Evolutionary conservation across 1,139 yeast genomes (phyloP).

Genomic region (Debaryomyces robertsiae): DNA sequence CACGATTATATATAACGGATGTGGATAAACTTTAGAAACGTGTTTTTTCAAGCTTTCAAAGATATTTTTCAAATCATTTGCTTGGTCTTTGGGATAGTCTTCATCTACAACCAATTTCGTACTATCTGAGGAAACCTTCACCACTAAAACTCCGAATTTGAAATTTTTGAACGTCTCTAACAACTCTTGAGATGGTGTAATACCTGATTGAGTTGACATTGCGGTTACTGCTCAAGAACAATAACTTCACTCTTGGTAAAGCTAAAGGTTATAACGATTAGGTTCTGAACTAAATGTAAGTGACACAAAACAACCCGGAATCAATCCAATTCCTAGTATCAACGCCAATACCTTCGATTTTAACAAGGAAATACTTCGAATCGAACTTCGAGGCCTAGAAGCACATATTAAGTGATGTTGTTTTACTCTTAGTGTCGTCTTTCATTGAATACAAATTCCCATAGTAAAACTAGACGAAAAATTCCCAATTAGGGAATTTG

Average conservation of each 20-base stretch:
- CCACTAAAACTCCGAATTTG: constrained; percentile 31
- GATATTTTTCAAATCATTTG: constrained; percentile 32
- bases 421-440: no score
- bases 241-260: neutral
- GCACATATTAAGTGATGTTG: no score
- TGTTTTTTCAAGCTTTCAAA: constrained; percentile 38
- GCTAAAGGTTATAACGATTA: neutral
- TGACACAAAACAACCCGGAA: neutral
- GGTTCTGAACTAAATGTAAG: no score
- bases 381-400: no score
- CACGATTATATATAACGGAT: constrained; percentile 64
- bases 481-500: neutral
- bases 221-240: constrained; percentile 7
- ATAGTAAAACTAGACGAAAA: neutral
- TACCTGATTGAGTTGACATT: constrained; percentile 78
- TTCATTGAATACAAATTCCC: no score
- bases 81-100: constrained; percentile 28
- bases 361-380: no score
- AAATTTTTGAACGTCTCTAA: constrained; percentile 33
- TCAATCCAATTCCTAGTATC: neutral
- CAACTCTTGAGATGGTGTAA: constrained; percentile 51
- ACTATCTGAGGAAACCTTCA: constrained; percentile 48
- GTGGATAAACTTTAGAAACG: constrained; percentile 40
- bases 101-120: constrained; percentile 47
- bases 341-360: no score